phyloP scores from a whole-genome alignment of 345 rosid genomes.

The Arabidopsis suecica region DNA sequence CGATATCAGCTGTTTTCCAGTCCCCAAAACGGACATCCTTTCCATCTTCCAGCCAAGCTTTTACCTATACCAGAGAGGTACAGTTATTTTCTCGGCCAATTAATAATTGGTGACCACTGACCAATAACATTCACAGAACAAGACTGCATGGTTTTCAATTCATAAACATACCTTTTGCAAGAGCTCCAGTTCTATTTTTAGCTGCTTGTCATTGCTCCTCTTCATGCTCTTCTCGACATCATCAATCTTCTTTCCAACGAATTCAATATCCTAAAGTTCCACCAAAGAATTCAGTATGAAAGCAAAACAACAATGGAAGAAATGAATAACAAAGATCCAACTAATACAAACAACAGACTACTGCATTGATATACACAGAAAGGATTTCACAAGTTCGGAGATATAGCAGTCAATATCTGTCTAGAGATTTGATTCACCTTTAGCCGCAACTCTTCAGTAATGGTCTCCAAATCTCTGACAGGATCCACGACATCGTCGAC shows the following conservation, averaged over 20 bases:
- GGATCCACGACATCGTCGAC: conserved; percentile 96
- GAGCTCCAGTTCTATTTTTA: conserved; percentile 82
- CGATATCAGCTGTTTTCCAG: conserved; percentile 96
- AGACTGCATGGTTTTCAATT: neutral
- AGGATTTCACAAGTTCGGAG: neutral
- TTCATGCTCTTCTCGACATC: conserved; percentile 98
- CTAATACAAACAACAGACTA: neutral
- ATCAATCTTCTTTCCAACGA: conserved; percentile 75
- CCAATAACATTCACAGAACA: conserved; percentile 7
- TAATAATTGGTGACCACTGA: neutral
- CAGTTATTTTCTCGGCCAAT: conserved; percentile 7
- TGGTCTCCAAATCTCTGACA: conserved; percentile 90
- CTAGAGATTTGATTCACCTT: conserved; percentile 58
- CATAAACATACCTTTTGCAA: conserved; percentile 42
- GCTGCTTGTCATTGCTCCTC: conserved; percentile 97
- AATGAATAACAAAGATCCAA: neutral
- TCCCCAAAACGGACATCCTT: conserved; percentile 94
- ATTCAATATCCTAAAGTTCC: conserved; percentile 80
- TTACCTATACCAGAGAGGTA: conserved; percentile 58
- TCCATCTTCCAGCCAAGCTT: conserved; percentile 80
- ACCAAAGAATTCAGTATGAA: conserved; percentile 23
- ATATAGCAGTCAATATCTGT: conserved; percentile 13
- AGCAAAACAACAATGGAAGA: conserved; percentile 19
- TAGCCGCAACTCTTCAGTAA: conserved; percentile 76
- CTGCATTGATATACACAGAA: neutral